Percentiles rank a stretch among this genome's conserved stretches.
These are phyloP conservation scores for Populus deltoides DNA, from an alignment of 345 rosid species.

Conservation along the genomic window DNA sequence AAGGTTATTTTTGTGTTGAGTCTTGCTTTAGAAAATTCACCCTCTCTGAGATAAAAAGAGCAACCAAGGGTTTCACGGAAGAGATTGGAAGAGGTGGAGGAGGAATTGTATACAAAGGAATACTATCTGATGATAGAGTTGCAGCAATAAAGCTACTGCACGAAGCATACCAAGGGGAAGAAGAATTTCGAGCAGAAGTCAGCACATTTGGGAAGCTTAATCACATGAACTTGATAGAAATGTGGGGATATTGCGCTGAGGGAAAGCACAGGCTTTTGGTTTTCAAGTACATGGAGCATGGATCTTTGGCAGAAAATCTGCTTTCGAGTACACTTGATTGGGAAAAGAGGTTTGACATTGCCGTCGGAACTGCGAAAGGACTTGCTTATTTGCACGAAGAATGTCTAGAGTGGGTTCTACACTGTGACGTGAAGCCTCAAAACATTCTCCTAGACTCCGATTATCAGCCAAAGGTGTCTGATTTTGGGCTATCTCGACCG, in stretches of 20 bases:
- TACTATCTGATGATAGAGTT: conserved; percentile 1
- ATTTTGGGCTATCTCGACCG: conserved; percentile 11
- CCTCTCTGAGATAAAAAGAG: conserved; percentile 4
- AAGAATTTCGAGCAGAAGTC: conserved; percentile 1
- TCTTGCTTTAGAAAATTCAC: conserved; percentile 2
- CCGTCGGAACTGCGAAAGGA: conserved; percentile 11
- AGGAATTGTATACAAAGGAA: conserved; percentile 16
- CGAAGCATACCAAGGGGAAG: conserved; percentile 5
- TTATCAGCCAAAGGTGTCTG: conserved; percentile 10
- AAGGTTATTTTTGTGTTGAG: neutral
- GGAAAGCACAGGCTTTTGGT: conserved; percentile 16
- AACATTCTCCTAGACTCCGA: conserved; percentile 1
- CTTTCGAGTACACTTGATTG: conserved; percentile 1
- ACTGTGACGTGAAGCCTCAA: conserved; percentile 17
- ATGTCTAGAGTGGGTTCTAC: conserved; percentile 21
- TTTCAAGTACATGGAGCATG: conserved; percentile 13
- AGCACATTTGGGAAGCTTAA: conserved; percentile 14
- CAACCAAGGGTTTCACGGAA: conserved; percentile 6
- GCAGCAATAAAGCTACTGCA: conserved; percentile 13
- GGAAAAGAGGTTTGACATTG: conserved; percentile 9
- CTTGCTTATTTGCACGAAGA: conserved; percentile 20
- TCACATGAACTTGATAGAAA: conserved; percentile 13
- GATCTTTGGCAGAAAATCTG: conserved; percentile 8
- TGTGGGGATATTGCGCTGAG: conserved; percentile 14
- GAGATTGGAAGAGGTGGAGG: conserved; percentile 19